Evolutionary conservation across 176 grass and related monocot genomes (phyloP).

Genomic region (Phoenix roebelenii): DNA sequence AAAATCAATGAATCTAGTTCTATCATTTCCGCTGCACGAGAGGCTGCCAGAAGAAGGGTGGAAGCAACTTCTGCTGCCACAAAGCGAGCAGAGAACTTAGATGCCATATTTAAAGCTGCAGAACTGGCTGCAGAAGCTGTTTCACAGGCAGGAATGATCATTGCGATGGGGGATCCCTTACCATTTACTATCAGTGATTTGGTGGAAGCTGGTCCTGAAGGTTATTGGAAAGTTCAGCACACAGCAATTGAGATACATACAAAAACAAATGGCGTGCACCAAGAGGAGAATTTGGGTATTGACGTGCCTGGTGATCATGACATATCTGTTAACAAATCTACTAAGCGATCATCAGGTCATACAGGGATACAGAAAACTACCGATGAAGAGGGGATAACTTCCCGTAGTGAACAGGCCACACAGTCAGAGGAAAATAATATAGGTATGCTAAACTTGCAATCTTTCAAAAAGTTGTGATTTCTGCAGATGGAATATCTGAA

Average conservation of each 20-base stretch:
- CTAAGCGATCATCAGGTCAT: constrained; percentile 26
- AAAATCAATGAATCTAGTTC: constrained; percentile 30
- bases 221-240: constrained; percentile 61
- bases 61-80: constrained; percentile 80
- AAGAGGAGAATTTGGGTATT: constrained; percentile 18
- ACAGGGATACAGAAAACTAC: constrained; percentile 14
- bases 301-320: constrained; percentile 20
- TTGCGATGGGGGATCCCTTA: constrained; percentile 89
- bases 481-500: too few species aligned
- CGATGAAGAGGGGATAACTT: constrained; percentile 20
- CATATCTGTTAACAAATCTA: constrained; percentile 28
- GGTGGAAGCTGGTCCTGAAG: constrained; percentile 68
- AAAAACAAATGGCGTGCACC: constrained; percentile 9
- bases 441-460: neutral
- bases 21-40: constrained; percentile 71
- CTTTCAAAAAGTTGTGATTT: neutral
- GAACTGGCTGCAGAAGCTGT: constrained; percentile 83
- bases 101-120: constrained; percentile 85
- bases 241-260: constrained; percentile 32
- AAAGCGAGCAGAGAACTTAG: constrained; percentile 90
- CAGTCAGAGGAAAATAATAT: neutral
- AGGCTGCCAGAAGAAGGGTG: constrained; percentile 77
- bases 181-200: constrained; percentile 75
- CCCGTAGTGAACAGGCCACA: constrained; percentile 17
- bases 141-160: constrained; percentile 65